Evolutionary conservation across 2,329 filamentous ascomycete genomes (phyloP).

Genomic region (Teratosphaeria gauchensis): DNA sequence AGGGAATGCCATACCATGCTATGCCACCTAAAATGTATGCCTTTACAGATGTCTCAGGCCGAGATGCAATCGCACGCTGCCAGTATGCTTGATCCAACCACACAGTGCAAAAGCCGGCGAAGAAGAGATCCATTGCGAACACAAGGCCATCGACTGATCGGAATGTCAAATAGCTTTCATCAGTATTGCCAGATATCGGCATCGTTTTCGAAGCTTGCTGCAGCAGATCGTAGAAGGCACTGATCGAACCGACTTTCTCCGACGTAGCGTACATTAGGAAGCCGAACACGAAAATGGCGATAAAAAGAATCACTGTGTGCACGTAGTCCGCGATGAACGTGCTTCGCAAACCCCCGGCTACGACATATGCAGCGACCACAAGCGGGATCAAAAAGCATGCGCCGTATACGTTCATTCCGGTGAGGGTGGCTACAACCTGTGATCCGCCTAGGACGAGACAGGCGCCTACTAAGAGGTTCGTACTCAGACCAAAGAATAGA

Average conservation of each 20-base stretch:
- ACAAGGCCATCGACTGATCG: slow-evolving; percentile 34
- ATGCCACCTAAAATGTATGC: slow-evolving; percentile 35
- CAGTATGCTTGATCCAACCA: slow-evolving; percentile 39
- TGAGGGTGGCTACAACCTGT: slow-evolving; percentile 34
- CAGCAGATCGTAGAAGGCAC: slow-evolving; percentile 32
- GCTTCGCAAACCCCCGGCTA: slow-evolving; percentile 30
- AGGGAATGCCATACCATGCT: slow-evolving; percentile 42
- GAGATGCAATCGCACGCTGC: slow-evolving; percentile 36
- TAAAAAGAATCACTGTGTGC: slow-evolving; percentile 34
- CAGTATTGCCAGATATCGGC: slow-evolving; percentile 30
- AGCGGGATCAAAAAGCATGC: slow-evolving; percentile 35
- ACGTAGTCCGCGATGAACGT: slow-evolving; percentile 34
- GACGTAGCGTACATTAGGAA: slow-evolving; percentile 33
- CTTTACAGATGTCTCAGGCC: slow-evolving; percentile 29
- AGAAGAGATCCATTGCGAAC: slow-evolving; percentile 29
- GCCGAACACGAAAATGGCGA: slow-evolving; percentile 37
- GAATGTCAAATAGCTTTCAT: slow-evolving; percentile 33
- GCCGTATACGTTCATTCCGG: slow-evolving; percentile 38
- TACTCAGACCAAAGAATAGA: slow-evolving; percentile 32
- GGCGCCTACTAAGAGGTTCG: slow-evolving; percentile 35
- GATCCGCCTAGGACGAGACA: slow-evolving; percentile 37
- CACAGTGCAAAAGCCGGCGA: slow-evolving; percentile 21
- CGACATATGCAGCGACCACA: slow-evolving; percentile 29
- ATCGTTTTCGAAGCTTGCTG: slow-evolving; percentile 27
- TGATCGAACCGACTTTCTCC: slow-evolving; percentile 30